phyloP scores from a whole-genome alignment of 23 red algal species.

The Cyanidium caldarium region DNA sequence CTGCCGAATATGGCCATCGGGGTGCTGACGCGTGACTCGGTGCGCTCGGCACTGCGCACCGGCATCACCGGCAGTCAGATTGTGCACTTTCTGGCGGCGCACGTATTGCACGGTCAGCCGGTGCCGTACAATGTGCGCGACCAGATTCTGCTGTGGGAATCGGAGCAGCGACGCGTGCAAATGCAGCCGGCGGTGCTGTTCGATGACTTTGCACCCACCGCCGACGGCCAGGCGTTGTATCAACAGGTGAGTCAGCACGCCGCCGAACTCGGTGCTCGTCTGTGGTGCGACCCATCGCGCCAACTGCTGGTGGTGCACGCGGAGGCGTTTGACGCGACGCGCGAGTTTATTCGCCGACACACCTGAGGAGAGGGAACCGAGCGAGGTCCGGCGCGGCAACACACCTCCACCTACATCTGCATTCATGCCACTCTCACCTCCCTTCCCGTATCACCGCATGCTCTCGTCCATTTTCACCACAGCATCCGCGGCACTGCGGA shows the following conservation, averaged over 20 bases:
- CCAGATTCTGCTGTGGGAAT: slow-evolving; percentile 84
- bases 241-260: not conserved
- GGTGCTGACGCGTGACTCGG: slow-evolving; percentile 49
- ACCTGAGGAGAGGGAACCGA: too few species aligned
- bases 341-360: not conserved
- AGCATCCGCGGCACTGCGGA: slow-evolving; percentile 1
- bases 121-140: slow-evolving; percentile 73
- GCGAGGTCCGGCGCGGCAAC: too few species aligned
- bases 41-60: slow-evolving; percentile 65
- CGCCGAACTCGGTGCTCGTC: not conserved
- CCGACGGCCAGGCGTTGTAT: not conserved
- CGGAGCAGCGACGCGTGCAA: slow-evolving; percentile 64
- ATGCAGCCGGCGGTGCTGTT: slow-evolving; percentile 48
- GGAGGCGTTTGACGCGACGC: not conserved
- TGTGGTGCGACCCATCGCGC: not conserved
- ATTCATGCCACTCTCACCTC: too few species aligned
- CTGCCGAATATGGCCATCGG: slow-evolving; percentile 84
- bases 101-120: slow-evolving; percentile 35
- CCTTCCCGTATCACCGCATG: too few species aligned
- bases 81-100: slow-evolving; percentile 64
- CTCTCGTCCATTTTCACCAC: too few species aligned
- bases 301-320: not conserved
- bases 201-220: slow-evolving; percentile 34
- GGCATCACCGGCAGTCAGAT: slow-evolving; percentile 96
- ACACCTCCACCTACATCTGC: too few species aligned